Evolutionary conservation across 495 filamentous ascomycete genomes (phyloP), one percentile per base, ranked within the genome.

Genomic region (Delitschia confertaspora): DNA sequence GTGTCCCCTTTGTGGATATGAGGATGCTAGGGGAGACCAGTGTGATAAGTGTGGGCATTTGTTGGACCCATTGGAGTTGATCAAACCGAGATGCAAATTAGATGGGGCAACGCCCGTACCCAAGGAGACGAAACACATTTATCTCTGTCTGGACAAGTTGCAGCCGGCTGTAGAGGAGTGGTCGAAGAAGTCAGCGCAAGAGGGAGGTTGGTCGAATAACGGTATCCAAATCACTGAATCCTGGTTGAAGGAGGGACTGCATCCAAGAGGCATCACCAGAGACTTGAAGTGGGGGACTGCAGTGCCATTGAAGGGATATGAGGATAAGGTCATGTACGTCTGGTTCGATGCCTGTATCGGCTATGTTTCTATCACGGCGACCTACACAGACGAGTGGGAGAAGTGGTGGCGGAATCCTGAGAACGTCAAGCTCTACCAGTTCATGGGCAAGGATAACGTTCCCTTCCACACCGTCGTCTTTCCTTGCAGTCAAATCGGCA

Each of bases 311-410:
- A 62, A 64, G 11, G 76, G 70, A 7, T 89, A 79, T 34, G 79
- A 80, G 43, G 71, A 82, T 43, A 93, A 93, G 70, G 88, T 93
- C 45, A 72, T 96, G 47, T 98, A 98, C 53, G 87, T 94, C 27
- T 98, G 91, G 91, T 98, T 98, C 55, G 91, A 98, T 63, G 91
- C 91, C 26, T 94, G 87, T 63, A 93, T 95, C 48, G 91, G 91
- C 7, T 98, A 98, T 59, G 78, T 85, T 4, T 94, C 87, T 0
- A 98, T 98, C 51, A 96, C 91, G 5, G 86, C 85, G 42, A 88
- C 80, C 51, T 95, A 91, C 62, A 95, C 88, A 4, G 71, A 83
- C 19, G 69, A 93, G 38, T 98, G 91, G 91, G 79, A 94, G 68
- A 69, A 80, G 42, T 98, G 91, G 91, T 98, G 91, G 91, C 78